Evolutionary conservation across 441 rosid genomes (phyloP), one percentile per base, ranked within the genome.

Genomic region (Populus hybrid): DNA sequence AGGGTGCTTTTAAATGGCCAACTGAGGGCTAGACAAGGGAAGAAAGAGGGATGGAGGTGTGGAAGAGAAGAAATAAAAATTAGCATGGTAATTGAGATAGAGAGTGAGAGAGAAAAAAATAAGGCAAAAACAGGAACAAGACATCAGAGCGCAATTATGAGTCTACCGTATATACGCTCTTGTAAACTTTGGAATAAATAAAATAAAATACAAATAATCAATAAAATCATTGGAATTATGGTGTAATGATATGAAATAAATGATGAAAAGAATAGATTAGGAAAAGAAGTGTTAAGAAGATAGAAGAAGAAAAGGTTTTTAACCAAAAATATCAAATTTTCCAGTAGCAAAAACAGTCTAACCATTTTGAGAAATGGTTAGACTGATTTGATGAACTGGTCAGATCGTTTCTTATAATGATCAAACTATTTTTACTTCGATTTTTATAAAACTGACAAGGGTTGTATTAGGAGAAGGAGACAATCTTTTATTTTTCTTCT

Each of bases 101-200:
- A n/a, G n/a, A n/a, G n/a, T n/a, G n/a, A n/a, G 2, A 1, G 1
- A 2, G 1, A 0, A 0, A 4, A 11, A 12, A 10, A 2, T 40
- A 40, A 46, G 1, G 18, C 5, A 12, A 12, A 12, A 46, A 12
- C 1, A 42, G 11, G 1, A 38, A 38, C 0, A 38, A 38, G 0
- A 0, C 46, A 38, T 38, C 46, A 2, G 1, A 38, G 46, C 0
- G 46, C 46, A 38, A 38, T 38, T 38, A 2, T 38, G 46, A 38
- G 46, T 38, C 12, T 0, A 38, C 46, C 46, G 0, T 38, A 2
- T 38, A 10, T 38, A 10, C 46, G 0, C 46, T 0, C 46, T 0
- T 38, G 3, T 14, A 46, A 46, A 14, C 57, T 14, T 1, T 4
- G 0, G 1, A 0, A 46, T 46, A 14, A 46, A 28, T 28, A 28